Evolutionary conservation across 2,329 filamentous ascomycete genomes (phyloP).

Genomic region (Cordyceps pruinosa): DNA sequence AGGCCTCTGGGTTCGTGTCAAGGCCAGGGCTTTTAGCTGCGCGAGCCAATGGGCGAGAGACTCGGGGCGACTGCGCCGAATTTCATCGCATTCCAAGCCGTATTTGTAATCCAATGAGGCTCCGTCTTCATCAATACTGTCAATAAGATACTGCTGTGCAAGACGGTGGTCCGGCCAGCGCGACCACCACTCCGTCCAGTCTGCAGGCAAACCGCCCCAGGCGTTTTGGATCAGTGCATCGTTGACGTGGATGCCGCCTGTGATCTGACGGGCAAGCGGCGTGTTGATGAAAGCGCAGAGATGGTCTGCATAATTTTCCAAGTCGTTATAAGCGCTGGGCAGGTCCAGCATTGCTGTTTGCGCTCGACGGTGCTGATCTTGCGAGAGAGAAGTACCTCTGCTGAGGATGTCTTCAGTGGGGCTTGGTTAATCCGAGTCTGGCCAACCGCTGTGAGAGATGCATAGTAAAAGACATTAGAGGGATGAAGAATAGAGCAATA

Average conservation of each 20-base stretch:
- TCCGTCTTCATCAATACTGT: slow-evolving; percentile 19
- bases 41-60: slow-evolving; percentile 21
- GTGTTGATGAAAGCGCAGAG: slow-evolving; percentile 20
- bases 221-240: slow-evolving; percentile 25
- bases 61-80: slow-evolving; percentile 11
- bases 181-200: slow-evolving; percentile 26
- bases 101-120: neutral
- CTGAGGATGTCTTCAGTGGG: too few relatives aligned
- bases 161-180: slow-evolving; percentile 23
- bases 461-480: too few relatives aligned
- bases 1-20: slow-evolving; percentile 19
- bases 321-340: slow-evolving; percentile 14
- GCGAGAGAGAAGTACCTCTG: too few relatives aligned
- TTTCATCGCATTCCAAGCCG: neutral
- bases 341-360: slow-evolving; percentile 15
- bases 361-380: neutral
- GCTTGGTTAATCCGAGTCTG: too few relatives aligned
- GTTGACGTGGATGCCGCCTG: slow-evolving; percentile 29
- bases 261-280: slow-evolving; percentile 25
- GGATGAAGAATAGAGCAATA: too few relatives aligned
- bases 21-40: slow-evolving; percentile 18
- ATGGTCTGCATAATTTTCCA: slow-evolving; percentile 19
- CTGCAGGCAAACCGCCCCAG: slow-evolving; percentile 23
- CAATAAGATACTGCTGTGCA: slow-evolving; percentile 25
- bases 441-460: too few relatives aligned